Base-by-base conservation (phyloP, 192 early-diverging fungal genomes). In the Linnemannia hyalina region DNA sequence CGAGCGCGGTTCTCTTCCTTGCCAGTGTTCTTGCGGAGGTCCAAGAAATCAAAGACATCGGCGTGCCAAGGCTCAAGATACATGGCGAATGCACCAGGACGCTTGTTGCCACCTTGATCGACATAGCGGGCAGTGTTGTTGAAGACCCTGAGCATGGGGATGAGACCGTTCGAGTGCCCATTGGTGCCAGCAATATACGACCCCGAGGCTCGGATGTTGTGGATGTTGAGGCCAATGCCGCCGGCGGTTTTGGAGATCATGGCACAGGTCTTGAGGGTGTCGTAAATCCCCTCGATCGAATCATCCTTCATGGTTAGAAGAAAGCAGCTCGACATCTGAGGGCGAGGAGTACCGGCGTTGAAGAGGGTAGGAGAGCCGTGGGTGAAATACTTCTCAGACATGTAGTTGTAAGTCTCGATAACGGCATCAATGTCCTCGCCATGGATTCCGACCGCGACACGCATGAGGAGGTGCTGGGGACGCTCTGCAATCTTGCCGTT, bases 51-150 rank as follows among this genome's bases (percentile, higher is more conserved):
- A 82, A 99, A 99, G 23, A 99, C 92, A 85, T 99, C 98, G 8
- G 98, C 93, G 88, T 99, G 98, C 98, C 98, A 99, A 29, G 97
- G 97, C 90, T 99, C 98, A 47, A 99, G 91, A 90, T 99, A 99
- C 82, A 99, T 96, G 76, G 98, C 98, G 91, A 99, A 99, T 22
- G 96, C 96, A 38, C 98, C 98, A 11, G 97, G 97, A 10, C 98
- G 92, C 90, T 98, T 98, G 92, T 97, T 97, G 52, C 97, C 98
- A 76, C 98, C 97, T 88, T 99, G 98, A 87, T 97, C 97, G 40
- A 99, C 98, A 87, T 97, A 99, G 35, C 98, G 94, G 22, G 98
- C 98, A 20, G 98, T 99, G 90, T 98, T 97, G 91, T 99, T 98
- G 86, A 94, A 99, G 29, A 99, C 98, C 38, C 98, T 93, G 55